Evolutionary conservation across 345 rosid genomes (phyloP), one percentile per base, ranked within the genome.

Genomic region (Turritis glabra): DNA sequence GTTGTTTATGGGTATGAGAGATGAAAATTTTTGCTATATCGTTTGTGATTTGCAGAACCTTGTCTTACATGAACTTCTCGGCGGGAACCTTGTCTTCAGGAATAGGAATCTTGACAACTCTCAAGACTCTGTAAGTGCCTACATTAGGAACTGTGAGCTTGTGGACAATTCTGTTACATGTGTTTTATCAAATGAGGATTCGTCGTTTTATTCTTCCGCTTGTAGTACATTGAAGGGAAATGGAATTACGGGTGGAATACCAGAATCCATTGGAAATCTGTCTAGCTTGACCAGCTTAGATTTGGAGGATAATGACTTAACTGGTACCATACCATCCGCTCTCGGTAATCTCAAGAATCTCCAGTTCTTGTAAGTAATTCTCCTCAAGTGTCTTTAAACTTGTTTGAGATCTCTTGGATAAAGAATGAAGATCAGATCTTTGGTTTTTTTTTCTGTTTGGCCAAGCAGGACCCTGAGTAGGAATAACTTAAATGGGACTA

Each of bases 161-260:
- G 30, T 56, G 54, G 33, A 29, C n/a, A n/a, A n/a, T 19, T 38
- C 23, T 35, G 29, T 51, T 14, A 17, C 41, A 3, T 56, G 13
- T 63, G 53, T 64, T 51, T 17, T 5, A 17, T 44, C 7, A 70
- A 41, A 0, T 54, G 65, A 47, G 30, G 13, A 29, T 40, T 72
- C 1, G 10, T 29, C 2, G 29, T 64, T 38, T 65, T 51, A 1
- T 70, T 44, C 66, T 62, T 26, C 17, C 9, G 81, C 25, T 50
- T 55, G 79, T 84, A 94, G 99, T 56, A 88, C 88, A 11, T 64
- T 95, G 87, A 93, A 84, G 68, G 99, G 96, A 77, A 92, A 83
- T 86, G 92, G 93, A 72, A 87, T 95, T 68, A 84, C 64, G 11
- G 99, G 99, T 69, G 84, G 57, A 66, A 89, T 95, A 84, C 97